Conservation (phyloP, 2,329 filamentous ascomycete species). For the Aureobasidium mangrovei region DNA sequence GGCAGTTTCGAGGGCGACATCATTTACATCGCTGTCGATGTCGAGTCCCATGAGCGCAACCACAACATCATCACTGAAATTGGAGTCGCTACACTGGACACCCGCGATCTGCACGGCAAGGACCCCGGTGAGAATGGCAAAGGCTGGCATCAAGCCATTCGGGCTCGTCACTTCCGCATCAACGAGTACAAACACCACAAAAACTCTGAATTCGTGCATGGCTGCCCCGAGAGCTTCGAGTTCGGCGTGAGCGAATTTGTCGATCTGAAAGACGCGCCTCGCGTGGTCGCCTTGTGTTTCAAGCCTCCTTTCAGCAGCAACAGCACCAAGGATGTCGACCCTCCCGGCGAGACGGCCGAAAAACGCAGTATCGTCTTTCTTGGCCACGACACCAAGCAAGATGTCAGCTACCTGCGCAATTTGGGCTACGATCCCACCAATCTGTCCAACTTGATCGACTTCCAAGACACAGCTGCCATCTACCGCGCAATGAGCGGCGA, state of each 20-base stretch:
- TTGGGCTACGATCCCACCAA: constrained; percentile 55
- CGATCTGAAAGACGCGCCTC: constrained; percentile 35
- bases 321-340: neutral
- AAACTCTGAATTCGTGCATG: constrained; percentile 61
- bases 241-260: constrained; percentile 60
- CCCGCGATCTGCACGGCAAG: constrained; percentile 45
- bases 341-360: neutral
- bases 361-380: constrained; percentile 62
- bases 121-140: constrained; percentile 53
- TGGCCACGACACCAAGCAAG: constrained; percentile 62
- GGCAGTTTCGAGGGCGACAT: constrained; percentile 44
- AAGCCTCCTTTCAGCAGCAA: constrained; percentile 43
- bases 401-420: constrained; percentile 58
- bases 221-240: constrained; percentile 64
- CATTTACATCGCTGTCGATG: constrained; percentile 70
- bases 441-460: constrained; percentile 50
- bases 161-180: constrained; percentile 67
- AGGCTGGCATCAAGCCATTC: constrained; percentile 60
- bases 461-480: constrained; percentile 64
- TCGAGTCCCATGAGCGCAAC: constrained; percentile 68
- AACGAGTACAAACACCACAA: constrained; percentile 55
- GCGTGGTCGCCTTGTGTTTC: constrained; percentile 47
- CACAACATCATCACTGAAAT: constrained; percentile 69
- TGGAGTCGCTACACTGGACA: constrained; percentile 75
- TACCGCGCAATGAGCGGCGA: constrained; percentile 55